phyloP scores from a whole-genome alignment of 176 grass and related monocot genomes.

The Elaeis guineensis region DNA sequence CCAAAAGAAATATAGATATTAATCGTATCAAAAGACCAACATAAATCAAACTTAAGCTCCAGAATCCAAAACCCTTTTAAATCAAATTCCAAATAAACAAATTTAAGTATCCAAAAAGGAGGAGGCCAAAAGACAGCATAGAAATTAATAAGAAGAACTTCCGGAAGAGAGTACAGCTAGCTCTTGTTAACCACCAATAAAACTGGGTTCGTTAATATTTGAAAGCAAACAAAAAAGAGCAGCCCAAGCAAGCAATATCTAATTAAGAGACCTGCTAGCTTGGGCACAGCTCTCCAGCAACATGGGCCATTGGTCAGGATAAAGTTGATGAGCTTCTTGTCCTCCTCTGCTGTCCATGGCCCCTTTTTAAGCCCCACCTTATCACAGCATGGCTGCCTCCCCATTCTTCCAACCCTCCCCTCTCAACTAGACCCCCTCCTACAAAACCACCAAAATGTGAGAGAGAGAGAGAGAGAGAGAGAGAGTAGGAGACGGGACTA shows the following conservation, averaged over 20 bases:
- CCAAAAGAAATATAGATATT: too few species aligned
- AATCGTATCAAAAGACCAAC: too few species aligned
- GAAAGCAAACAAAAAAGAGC: not conserved
- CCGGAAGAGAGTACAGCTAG: too few species aligned
- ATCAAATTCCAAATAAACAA: too few species aligned
- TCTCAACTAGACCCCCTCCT: not conserved
- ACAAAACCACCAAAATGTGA: not conserved
- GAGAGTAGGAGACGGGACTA: not conserved
- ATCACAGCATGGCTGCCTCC: conserved; percentile 13
- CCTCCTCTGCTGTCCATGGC: conserved; percentile 7
- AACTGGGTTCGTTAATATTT: not conserved
- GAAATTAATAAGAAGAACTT: too few species aligned
- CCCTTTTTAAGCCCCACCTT: conserved; percentile 6
- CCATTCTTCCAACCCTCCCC: not conserved
- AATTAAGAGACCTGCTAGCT: conserved; percentile 1
- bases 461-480: not conserved
- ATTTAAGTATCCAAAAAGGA: too few species aligned
- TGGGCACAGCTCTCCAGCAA: conserved; percentile 9
- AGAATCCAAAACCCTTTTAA: too few species aligned
- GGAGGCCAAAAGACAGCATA: too few species aligned
- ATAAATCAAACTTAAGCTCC: too few species aligned
- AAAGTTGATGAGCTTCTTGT: conserved; percentile 10
- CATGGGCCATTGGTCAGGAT: conserved; percentile 4
- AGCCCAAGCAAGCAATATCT: not conserved
- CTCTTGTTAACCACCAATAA: too few species aligned